A percentile compares a stretch with the other conserved stretches of the same genome.
These are phyloP conservation scores for Ustilago trichophora DNA, from an alignment of 1,284 basidiomycete species.

Conservation along the genomic window DNA sequence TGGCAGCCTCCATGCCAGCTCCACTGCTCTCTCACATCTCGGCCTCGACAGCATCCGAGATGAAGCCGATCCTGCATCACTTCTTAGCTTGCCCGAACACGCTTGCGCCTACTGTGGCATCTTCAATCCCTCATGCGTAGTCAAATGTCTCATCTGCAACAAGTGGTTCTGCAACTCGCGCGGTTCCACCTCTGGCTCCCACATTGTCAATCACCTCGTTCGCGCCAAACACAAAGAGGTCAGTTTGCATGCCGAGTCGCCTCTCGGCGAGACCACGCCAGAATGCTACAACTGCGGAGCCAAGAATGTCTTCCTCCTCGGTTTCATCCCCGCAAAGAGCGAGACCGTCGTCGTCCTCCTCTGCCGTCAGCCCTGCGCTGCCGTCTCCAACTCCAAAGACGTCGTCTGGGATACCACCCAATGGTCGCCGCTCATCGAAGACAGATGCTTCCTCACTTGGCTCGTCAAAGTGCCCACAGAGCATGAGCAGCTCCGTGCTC, in stretches of 20 bases:
- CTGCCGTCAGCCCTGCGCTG: constrained; percentile 98
- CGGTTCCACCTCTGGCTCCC: constrained; percentile 89
- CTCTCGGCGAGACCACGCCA: constrained; percentile 94
- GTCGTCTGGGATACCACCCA: constrained; percentile 98
- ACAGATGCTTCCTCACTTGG: constrained; percentile 97
- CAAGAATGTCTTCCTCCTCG: constrained; percentile 99
- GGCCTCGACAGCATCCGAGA: constrained; percentile 20
- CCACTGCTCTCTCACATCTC: background rate
- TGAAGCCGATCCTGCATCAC: constrained; percentile 8
- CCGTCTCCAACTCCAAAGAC: constrained; percentile 85
- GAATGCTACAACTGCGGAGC: constrained; percentile 98
- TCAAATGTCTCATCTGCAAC: constrained; percentile 92
- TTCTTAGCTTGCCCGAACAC: constrained; percentile 45
- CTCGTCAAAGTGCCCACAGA: constrained; percentile 96
- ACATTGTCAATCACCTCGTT: constrained; percentile 98
- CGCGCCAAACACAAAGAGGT: constrained; percentile 99
- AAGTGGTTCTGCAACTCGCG: constrained; percentile 99
- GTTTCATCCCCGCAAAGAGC: constrained; percentile 98
- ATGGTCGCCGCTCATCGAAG: constrained; percentile 98
- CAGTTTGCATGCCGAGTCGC: constrained; percentile 90
- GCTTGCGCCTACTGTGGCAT: constrained; percentile 85
- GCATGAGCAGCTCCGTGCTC: constrained; percentile 90
- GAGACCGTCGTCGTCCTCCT: constrained; percentile 98
- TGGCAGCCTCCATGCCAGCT: background rate
- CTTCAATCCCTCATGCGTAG: constrained; percentile 94